phyloP scores from a whole-genome alignment of 331 rosid species.

The Acacia pycnantha region DNA sequence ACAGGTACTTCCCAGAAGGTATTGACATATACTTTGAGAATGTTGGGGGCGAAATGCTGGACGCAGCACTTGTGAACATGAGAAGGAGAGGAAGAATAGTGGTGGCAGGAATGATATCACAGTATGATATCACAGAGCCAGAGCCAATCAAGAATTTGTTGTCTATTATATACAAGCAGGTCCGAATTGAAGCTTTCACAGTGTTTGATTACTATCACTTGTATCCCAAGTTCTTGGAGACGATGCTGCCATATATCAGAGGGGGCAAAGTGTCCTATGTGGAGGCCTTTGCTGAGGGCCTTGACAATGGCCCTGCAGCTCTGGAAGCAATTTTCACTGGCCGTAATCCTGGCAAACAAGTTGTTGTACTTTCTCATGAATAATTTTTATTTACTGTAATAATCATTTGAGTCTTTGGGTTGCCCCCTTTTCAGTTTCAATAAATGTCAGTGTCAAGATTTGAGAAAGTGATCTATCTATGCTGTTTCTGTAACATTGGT shows the following conservation, averaged over 20 bases:
- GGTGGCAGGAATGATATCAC: constrained; percentile 48
- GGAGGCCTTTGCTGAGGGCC: constrained; percentile 37
- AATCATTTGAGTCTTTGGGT: background rate
- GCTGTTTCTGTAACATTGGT: background rate
- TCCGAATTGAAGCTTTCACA: constrained; percentile 33
- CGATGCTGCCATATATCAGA: constrained; percentile 30
- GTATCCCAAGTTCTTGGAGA: constrained; percentile 38
- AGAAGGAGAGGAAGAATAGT: constrained; percentile 38
- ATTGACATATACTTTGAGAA: constrained; percentile 48
- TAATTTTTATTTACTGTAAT: constrained; percentile 1
- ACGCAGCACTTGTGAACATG: constrained; percentile 43
- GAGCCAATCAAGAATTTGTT: constrained; percentile 36
- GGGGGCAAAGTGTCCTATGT: constrained; percentile 44
- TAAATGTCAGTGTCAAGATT: background rate
- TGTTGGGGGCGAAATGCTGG: constrained; percentile 48
- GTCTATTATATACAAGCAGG: constrained; percentile 29
- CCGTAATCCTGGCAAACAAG: constrained; percentile 45
- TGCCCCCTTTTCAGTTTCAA: background rate
- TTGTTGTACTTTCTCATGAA: constrained; percentile 33
- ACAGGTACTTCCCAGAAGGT: constrained; percentile 39
- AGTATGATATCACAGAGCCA: constrained; percentile 43
- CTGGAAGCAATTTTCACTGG: constrained; percentile 42
- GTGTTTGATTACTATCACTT: constrained; percentile 42
- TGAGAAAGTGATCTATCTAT: background rate
- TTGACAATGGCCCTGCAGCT: constrained; percentile 39